A percentile compares a stretch with the other conserved stretches of the same genome.
Conservation (phyloP, 2,329 filamentous ascomycete genomes). For the Colletotrichum destructivum region DNA sequence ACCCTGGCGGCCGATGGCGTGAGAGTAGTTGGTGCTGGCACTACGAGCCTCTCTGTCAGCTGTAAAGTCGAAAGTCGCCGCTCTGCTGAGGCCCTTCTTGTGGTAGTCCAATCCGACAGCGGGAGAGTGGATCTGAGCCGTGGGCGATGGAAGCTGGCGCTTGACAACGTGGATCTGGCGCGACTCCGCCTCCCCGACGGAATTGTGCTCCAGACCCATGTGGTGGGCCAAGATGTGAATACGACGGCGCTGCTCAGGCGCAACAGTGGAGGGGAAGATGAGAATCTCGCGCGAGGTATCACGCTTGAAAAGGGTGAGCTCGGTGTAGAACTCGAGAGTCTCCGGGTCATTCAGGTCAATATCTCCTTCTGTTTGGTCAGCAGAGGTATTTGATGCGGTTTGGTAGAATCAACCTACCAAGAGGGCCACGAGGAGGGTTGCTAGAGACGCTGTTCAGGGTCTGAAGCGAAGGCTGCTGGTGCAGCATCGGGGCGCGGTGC, state of each 20-base stretch:
- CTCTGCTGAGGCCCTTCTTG: conserved; percentile 88
- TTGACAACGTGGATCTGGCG: conserved; percentile 94
- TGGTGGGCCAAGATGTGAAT: conserved; percentile 97
- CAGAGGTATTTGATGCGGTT: conserved; percentile 40
- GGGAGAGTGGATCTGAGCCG: conserved; percentile 71
- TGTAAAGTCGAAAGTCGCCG: conserved; percentile 97
- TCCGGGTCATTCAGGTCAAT: conserved; percentile 93
- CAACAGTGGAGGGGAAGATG: conserved; percentile 85
- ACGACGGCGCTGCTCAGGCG: conserved; percentile 87
- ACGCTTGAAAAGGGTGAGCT: conserved; percentile 90
- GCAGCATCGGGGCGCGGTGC: conserved; percentile 83
- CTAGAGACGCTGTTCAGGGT: conserved; percentile 78
- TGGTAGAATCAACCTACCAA: conserved; percentile 26
- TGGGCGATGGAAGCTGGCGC: conserved; percentile 67
- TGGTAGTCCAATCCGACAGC: conserved; percentile 82
- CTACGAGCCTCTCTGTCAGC: conserved; percentile 79
- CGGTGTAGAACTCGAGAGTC: conserved; percentile 90
- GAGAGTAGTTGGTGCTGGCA: conserved; percentile 77
- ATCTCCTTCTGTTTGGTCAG: conserved; percentile 62
- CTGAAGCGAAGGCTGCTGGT: conserved; percentile 89
- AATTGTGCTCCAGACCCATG: conserved; percentile 92
- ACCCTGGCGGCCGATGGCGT: conserved; percentile 83
- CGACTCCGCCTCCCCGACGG: conserved; percentile 88
- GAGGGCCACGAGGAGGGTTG: conserved; percentile 68
- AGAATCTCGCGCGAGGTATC: conserved; percentile 83